Evolutionary conservation across 331 rosid genomes (phyloP).

Genomic region (Rosa hybrid): DNA sequence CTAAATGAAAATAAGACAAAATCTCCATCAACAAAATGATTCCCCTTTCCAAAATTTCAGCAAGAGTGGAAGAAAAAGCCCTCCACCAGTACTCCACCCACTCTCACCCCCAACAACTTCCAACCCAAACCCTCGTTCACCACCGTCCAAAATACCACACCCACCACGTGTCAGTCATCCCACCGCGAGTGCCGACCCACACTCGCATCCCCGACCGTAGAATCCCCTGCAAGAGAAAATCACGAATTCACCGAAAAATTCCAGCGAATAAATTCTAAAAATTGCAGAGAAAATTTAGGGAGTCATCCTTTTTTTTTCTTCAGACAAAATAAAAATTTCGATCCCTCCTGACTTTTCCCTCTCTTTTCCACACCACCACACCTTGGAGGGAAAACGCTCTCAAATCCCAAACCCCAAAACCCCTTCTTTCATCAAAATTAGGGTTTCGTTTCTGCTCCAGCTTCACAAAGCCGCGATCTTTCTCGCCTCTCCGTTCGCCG

Average conservation of each 20-base stretch:
- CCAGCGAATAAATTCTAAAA: background rate
- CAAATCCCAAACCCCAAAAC: constrained; percentile 14
- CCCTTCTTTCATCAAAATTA: constrained; percentile 43
- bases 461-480: constrained; percentile 22
- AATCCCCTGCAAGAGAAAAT: background rate
- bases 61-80: background rate
- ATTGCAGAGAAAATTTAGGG: constrained; percentile 8
- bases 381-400: constrained; percentile 76
- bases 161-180: constrained; percentile 21
- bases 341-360: constrained; percentile 74
- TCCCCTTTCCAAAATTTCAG: constrained; percentile 17
- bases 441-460: constrained; percentile 45
- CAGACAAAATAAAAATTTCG: constrained; percentile 48
- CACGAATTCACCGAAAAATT: background rate
- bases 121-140: background rate
- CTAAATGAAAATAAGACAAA: constrained; percentile 5
- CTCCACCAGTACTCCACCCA: background rate
- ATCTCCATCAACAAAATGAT: background rate
- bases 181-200: background rate
- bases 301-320: constrained; percentile 18
- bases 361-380: constrained; percentile 55
- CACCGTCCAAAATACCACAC: background rate
- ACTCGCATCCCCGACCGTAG: background rate
- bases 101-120: background rate
- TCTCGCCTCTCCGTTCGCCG: constrained; percentile 6